Evolutionary conservation across 2,329 filamentous ascomycete genomes (phyloP).

Genomic region (Endothia cerciana): DNA sequence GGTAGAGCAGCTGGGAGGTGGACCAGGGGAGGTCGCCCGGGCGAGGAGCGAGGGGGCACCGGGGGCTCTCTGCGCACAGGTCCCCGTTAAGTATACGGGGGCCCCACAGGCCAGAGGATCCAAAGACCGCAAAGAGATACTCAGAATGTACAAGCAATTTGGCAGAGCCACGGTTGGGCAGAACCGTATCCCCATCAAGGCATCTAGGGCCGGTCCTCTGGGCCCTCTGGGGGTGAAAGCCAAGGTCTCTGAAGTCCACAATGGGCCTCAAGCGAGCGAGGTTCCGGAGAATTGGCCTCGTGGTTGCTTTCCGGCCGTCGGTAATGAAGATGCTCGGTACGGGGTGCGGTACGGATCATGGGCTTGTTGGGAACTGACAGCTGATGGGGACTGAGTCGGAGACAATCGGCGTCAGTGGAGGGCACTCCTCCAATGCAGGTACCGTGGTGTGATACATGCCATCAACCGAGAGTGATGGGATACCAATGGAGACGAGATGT

Average conservation of each 20-base stretch:
- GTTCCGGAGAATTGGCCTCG: slow-evolving; percentile 18
- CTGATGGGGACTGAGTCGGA: neutral
- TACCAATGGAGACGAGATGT: neutral
- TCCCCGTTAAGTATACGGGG: neutral
- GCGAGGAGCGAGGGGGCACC: too few species aligned
- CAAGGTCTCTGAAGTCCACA: neutral
- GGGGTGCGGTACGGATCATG: neutral
- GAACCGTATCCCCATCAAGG: slow-evolving; percentile 18
- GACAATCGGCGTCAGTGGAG: neutral
- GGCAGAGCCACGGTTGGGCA: slow-evolving; percentile 16
- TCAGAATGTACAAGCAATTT: slow-evolving; percentile 16
- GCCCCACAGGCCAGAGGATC: neutral
- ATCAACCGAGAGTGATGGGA: too few species aligned
- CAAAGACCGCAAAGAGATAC: neutral
- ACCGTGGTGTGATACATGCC: neutral
- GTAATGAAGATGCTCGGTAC: slow-evolving; percentile 16
- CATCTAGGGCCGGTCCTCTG: slow-evolving; percentile 20
- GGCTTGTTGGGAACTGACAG: slow-evolving; percentile 1
- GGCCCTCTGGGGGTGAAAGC: neutral
- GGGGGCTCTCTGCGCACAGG: too few species aligned
- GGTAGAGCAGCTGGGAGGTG: neutral
- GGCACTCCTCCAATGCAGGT: neutral
- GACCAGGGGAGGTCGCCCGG: neutral
- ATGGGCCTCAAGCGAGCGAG: slow-evolving; percentile 1
- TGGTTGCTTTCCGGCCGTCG: slow-evolving; percentile 14